phyloP scores from a whole-genome alignment of 202 grass and related monocot genomes.

The Cymbopogon flexuosus region DNA sequence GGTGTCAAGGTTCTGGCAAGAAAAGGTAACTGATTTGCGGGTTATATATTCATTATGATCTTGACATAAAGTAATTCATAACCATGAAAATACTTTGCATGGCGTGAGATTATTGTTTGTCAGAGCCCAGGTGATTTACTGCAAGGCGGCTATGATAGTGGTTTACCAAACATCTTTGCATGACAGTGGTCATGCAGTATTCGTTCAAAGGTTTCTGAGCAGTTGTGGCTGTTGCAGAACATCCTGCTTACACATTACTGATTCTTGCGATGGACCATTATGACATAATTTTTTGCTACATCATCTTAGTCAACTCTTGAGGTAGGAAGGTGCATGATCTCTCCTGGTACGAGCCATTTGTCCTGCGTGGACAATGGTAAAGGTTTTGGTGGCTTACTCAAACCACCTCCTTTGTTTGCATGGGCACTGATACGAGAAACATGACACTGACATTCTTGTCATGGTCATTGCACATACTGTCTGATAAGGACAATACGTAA shows the following conservation, averaged over 20 bases:
- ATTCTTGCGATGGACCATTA: background rate
- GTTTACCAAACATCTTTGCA: background rate
- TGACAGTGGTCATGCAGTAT: slow-evolving; percentile 10
- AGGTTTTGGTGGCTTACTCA: slow-evolving; percentile 26
- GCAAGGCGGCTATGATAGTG: background rate
- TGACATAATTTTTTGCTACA: slow-evolving; percentile 5
- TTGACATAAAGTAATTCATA: background rate
- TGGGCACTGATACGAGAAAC: slow-evolving; percentile 46
- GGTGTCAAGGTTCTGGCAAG: slow-evolving; percentile 79
- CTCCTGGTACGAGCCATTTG: slow-evolving; percentile 27
- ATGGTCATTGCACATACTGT: slow-evolving; percentile 33
- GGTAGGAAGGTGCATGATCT: slow-evolving; percentile 36
- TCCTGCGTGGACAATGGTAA: slow-evolving; percentile 32
- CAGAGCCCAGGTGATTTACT: background rate
- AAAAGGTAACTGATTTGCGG: slow-evolving; percentile 52
- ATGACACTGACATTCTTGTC: slow-evolving; percentile 29
- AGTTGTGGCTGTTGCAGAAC: background rate
- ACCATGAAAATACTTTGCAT: background rate
- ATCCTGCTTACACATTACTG: background rate
- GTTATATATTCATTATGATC: background rate
- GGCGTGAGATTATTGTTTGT: background rate
- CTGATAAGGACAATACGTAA: slow-evolving; percentile 41
- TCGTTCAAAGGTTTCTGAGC: background rate
- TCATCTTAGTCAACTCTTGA: slow-evolving; percentile 9
- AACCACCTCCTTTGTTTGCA: slow-evolving; percentile 42